These are phyloP conservation scores for Diplotaxis tenuifolia DNA, from an alignment of 345 rosid genomes.

Conservation along the genomic window DNA sequence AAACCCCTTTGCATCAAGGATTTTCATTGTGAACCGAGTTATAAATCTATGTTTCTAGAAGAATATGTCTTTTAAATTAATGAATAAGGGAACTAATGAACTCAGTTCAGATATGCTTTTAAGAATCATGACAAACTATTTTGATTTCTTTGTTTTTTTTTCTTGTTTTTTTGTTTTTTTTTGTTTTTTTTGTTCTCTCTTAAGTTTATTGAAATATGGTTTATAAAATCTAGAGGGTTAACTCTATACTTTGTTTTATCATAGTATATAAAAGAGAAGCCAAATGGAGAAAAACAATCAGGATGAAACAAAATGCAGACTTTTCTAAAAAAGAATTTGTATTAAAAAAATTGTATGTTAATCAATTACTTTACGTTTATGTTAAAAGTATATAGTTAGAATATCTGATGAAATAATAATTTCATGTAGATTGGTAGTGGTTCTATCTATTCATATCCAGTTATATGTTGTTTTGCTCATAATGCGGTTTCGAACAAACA, in stretches of 20 bases:
- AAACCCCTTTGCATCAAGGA: neutral
- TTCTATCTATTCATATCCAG: neutral
- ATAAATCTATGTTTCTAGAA: neutral
- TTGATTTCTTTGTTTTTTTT: no score
- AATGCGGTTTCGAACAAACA: neutral
- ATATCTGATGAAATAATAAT: neutral
- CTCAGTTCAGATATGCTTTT: neutral
- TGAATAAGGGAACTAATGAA: neutral
- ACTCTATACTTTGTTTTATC: no score
- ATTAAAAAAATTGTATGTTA: neutral
- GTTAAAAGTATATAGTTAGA: no score
- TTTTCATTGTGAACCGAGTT: neutral
- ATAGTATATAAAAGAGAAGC: no score
- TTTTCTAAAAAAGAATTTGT: no score
- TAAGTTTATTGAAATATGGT: no score
- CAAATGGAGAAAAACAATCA: neutral
- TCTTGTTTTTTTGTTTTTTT: no score
- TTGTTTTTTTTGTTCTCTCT: no score
- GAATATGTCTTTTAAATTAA: no score
- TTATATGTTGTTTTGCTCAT: neutral
- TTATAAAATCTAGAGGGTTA: no score
- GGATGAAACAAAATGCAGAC: neutral
- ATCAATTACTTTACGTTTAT: no score
- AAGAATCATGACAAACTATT: no score
- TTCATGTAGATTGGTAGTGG: neutral